A percentile compares a stretch with the other conserved stretches of the same genome.
These are phyloP conservation scores for Fraxinus baroniana DNA, from an alignment of 305 asterid species.

Conservation along the genomic window DNA sequence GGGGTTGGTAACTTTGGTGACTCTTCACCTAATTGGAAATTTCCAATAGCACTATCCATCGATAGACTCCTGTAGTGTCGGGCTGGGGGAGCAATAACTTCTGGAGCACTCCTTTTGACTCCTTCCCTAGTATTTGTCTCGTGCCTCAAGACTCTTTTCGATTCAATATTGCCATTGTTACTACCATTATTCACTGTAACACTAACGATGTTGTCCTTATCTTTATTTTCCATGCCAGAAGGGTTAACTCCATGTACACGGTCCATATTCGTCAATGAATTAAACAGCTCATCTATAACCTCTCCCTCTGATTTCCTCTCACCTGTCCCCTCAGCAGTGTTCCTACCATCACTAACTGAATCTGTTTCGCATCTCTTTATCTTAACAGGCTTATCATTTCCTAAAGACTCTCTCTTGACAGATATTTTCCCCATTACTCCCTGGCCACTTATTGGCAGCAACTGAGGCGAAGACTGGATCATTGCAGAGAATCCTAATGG, in stretches of 20 bases:
- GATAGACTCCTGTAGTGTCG: slow-evolving; percentile 84
- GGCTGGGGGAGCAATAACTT: slow-evolving; percentile 47
- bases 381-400: slow-evolving; percentile 30
- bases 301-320: slow-evolving; percentile 57
- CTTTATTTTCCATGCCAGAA: slow-evolving; percentile 32
- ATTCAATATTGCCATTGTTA: slow-evolving; percentile 34
- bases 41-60: slow-evolving; percentile 74
- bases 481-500: slow-evolving; percentile 69
- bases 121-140: slow-evolving; percentile 38
- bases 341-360: slow-evolving; percentile 23
- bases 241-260: slow-evolving; percentile 28
- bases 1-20: slow-evolving; percentile 43
- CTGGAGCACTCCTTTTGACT: slow-evolving; percentile 54
- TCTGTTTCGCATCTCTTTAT: slow-evolving; percentile 39
- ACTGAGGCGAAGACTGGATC: slow-evolving; percentile 75
- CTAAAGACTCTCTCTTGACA: slow-evolving; percentile 29
- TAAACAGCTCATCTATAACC: slow-evolving; percentile 52
- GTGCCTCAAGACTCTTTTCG: slow-evolving; percentile 34
- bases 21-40: slow-evolving; percentile 51
- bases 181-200: slow-evolving; percentile 27
- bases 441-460: slow-evolving; percentile 60
- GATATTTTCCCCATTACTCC: slow-evolving; percentile 30
- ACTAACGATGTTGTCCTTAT: slow-evolving; percentile 31
- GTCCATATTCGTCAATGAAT: slow-evolving; percentile 57
- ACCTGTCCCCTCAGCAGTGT: slow-evolving; percentile 28